A percentile compares a stretch with the other conserved stretches of the same genome.
These are phyloP conservation scores for Globisporangium cystogenes DNA, from an alignment of 352 stramenopile species.

Conservation along the genomic window DNA sequence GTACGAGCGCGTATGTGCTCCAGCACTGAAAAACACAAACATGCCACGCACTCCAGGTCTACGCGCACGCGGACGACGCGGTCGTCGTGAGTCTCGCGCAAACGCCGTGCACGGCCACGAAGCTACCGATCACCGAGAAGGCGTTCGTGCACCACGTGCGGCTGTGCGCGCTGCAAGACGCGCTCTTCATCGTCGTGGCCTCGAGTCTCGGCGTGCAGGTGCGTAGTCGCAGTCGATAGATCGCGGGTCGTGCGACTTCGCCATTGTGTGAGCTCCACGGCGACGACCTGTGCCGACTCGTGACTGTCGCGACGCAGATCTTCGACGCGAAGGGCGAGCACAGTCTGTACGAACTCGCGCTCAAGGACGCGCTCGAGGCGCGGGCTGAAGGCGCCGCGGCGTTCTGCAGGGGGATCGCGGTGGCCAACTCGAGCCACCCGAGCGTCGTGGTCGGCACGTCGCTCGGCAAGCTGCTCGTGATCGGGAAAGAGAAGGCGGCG, in stretches of 20 bases:
- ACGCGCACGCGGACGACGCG: constrained; percentile 40
- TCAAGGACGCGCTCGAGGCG: constrained; percentile 44
- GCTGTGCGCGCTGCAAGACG: constrained; percentile 39
- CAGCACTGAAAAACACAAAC: too few relatives aligned
- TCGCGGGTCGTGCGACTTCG: too few relatives aligned
- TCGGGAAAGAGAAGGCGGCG: constrained; percentile 45
- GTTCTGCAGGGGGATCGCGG: constrained; percentile 61
- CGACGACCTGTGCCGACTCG: too few relatives aligned
- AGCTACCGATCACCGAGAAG: constrained; percentile 40
- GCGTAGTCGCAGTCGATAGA: too few relatives aligned
- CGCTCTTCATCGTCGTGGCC: constrained; percentile 53
- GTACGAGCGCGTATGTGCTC: neutral
- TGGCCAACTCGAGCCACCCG: constrained; percentile 39
- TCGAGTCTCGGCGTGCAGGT: constrained; percentile 58
- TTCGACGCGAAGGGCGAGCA: constrained; percentile 56
- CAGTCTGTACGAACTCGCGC: constrained; percentile 41
- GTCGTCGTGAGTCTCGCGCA: constrained; percentile 37
- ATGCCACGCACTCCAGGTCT: constrained; percentile 34
- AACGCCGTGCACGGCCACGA: constrained; percentile 30
- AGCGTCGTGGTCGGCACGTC: constrained; percentile 52
- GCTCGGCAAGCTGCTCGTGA: constrained; percentile 47
- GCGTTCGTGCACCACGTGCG: constrained; percentile 59
- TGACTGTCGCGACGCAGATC: too few relatives aligned
- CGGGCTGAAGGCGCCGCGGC: constrained; percentile 36
- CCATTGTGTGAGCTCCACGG: too few relatives aligned